Evolutionary conservation across 2,329 filamentous ascomycete species (phyloP), one percentile per base, ranked within the genome.

Genomic region (Fusarium udum): DNA sequence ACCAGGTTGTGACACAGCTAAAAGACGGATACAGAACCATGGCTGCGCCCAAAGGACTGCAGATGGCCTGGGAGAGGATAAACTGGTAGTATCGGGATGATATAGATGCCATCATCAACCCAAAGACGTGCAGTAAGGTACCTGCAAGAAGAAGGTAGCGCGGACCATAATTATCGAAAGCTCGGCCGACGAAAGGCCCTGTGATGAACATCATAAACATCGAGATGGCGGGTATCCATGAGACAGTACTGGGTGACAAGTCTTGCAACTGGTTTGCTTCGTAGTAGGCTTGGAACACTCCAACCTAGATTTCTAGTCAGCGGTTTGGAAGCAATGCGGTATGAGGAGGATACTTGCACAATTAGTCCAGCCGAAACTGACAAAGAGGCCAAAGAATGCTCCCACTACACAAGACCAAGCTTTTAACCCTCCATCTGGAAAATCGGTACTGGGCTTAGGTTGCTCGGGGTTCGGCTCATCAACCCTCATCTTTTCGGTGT

Each of bases 21-120:
- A 53, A 53, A 6, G 34, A 53, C 6, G 51, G 34, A 12, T 53
- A 53, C 10, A 53, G 34, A 18, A 53, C 20, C 51, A 53, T 37
- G 4, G 51, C 51, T 7, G 51, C 51, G 0, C 51, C 51, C 0
- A 53, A 24, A 1, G 51, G 51, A 28, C 51, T 53, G 4, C 51
- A 53, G 5, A 53, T 28, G 1, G 51, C 24, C 18, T 53, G 51
- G 10, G 51, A 37, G 0, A 53, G 2, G 10, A 53, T 53, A 14
- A 39, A 53, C 14, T 53, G 51, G 51, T 53, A 53, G 34, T 53
- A 53, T 14, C 14, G 3, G 4, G 20, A 22, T 8, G 51, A 53
- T 13, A 53, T 53, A 15, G 51, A 53, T 37, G 51, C 51, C 51
- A 53, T 53, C 51, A 39, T 53, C 18, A 53, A n/a, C 7, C 51